These are phyloP conservation scores for Ceratocystiopsis sp. DNA, from an alignment of 2,329 filamentous ascomycete genomes.

Conservation along the genomic window DNA sequence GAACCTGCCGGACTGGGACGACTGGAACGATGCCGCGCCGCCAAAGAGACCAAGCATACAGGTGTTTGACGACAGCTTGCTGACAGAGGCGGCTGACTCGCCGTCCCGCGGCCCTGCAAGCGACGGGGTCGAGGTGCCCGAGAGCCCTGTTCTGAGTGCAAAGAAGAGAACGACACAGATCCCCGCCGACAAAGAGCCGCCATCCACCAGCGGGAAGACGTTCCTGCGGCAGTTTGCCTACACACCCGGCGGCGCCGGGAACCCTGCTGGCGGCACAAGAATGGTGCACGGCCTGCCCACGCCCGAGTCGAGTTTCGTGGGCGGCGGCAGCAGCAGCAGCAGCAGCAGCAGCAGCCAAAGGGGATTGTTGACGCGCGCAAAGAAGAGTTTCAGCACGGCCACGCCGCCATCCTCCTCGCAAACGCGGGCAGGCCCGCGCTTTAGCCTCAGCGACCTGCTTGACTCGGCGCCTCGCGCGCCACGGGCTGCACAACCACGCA, in stretches of 20 bases:
- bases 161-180: not conserved
- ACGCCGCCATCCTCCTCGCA: conserved; percentile 3
- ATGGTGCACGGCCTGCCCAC: conserved; percentile 24
- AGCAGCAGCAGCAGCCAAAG: not conserved
- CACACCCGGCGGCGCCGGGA: conserved; percentile 1
- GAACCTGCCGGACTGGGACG: conserved; percentile 33
- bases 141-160: conserved; percentile 3
- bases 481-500: conserved; percentile 1
- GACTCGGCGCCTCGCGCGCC: conserved; percentile 1
- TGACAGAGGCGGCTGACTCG: conserved; percentile 3
- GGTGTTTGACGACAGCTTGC: conserved; percentile 22
- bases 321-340: not conserved
- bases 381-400: not conserved
- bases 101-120: conserved; percentile 2
- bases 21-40: conserved; percentile 23
- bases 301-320: conserved; percentile 17
- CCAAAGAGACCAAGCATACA: conserved; percentile 18
- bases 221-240: too few species aligned
- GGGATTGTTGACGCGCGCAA: not conserved
- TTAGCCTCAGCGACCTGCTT: conserved; percentile 6
- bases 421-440: not conserved
- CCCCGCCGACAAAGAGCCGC: too few species aligned
- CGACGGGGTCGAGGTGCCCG: conserved; percentile 7
- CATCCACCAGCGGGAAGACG: too few species aligned
- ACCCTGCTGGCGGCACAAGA: conserved; percentile 6